Base-by-base conservation (phyloP, 148 eudicot genomes). In the Talinum fruticosum region DNA sequence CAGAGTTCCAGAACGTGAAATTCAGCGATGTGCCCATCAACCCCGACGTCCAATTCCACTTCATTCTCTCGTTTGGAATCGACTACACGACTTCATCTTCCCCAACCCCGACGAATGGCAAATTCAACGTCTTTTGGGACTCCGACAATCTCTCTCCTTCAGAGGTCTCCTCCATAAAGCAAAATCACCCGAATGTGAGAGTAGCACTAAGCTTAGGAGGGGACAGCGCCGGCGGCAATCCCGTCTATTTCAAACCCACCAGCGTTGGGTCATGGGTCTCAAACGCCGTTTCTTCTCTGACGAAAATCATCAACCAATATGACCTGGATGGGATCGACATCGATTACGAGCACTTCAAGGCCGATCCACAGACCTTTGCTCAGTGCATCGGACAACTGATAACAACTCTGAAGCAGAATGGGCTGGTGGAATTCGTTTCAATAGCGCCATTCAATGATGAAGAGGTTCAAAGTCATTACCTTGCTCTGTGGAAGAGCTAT, bases 81-180 rank as follows among this genome's bases (percentile, higher is more conserved):
- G 92, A 89, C 80, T 89, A 89, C 84, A 89, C 89, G 54, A 81
- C 84, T 61, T 57, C 88, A 4, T 76, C 88, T 19, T 66, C 86
- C 61, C 84, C 90, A 23, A 76, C 88, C 15, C 85, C 90, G 8
- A 87, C 88, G 37, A 80, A 87, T n/a, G 90, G 90, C 1, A 51
- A 76, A 54, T 87, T 87, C 88, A 85, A 87, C 79, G 32, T 85
- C 78, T 87, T 82, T 37, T 87, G 90, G 90, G 90, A 87, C 79
- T 14, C 82, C 41, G 26, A 45, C 26, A 87, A 83, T 36, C 84
- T 87, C 16, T 61, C 84, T 41, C 85, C 90, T 23, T 13, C 80
- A 15, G 75, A 82, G 33, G 85, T 87, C 5, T 53, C 75, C 0
- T 45, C 74, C n/a, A 83, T 87, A 72, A 87, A 85, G 24, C 33